Conservation (phyloP, 2,329 filamentous ascomycete species). For the Talaromyces sp. region DNA sequence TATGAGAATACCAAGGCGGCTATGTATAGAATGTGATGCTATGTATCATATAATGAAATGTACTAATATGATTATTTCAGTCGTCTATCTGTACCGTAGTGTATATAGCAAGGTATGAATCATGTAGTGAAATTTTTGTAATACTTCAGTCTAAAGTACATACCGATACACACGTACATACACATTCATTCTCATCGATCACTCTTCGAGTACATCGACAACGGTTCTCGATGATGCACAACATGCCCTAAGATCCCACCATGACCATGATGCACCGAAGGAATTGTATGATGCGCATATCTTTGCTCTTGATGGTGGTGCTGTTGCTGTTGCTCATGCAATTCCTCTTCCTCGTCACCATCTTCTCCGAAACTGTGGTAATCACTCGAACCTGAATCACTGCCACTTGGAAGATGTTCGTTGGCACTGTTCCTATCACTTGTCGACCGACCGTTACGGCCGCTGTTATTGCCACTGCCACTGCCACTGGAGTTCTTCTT, state of each 20-base stretch:
- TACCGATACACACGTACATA: neutral
- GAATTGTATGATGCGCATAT: neutral
- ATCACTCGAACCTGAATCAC: conserved; percentile 12
- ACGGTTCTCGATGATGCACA: conserved; percentile 10
- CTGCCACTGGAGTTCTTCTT: neutral
- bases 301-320: neutral
- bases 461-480: neutral
- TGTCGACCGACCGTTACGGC: neutral
- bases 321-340: conserved; percentile 8
- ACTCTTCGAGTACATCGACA: conserved; percentile 11
- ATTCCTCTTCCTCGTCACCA: conserved; percentile 13
- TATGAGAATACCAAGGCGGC: conserved; percentile 89
- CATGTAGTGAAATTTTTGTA: neutral
- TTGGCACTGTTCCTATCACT: neutral
- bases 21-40: conserved; percentile 45
- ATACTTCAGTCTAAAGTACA: neutral
- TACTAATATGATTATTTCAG: neutral
- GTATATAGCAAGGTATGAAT: neutral
- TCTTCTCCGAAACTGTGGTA: conserved; percentile 15
- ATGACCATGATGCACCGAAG: neutral
- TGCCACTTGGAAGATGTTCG: neutral
- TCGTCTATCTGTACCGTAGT: neutral
- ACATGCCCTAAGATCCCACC: conserved; percentile 5
- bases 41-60: conserved; percentile 23
- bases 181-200: conserved; percentile 1